A percentile compares a stretch with the other conserved stretches of the same genome.
Conservation (phyloP, 331 rosid genomes). For the Rosa hybrid region DNA sequence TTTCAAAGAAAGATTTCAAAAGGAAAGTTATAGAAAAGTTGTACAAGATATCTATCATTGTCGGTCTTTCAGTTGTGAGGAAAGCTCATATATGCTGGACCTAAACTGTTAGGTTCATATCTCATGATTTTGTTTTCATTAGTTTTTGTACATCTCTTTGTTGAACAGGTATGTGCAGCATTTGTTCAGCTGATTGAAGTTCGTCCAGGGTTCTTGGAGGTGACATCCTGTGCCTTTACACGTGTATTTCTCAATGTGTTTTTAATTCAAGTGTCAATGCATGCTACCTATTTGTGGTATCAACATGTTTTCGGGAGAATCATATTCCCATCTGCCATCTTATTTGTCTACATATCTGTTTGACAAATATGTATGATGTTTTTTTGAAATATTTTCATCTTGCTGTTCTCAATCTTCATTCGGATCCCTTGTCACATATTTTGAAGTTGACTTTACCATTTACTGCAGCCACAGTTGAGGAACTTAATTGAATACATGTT, state of each 20-base stretch:
- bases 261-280: constrained; percentile 9
- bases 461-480: constrained; percentile 82
- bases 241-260: background rate
- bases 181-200: constrained; percentile 98
- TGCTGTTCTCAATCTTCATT: constrained; percentile 14
- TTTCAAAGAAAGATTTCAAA: background rate
- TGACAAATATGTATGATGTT: background rate
- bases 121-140: constrained; percentile 13
- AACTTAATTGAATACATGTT: constrained; percentile 91
- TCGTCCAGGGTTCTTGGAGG: constrained; percentile 92
- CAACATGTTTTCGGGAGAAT: background rate
- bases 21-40: background rate
- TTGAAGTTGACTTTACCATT: constrained; percentile 37
- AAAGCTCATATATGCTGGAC: constrained; percentile 6
- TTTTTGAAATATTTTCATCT: background rate
- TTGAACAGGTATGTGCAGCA: constrained; percentile 85
- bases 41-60: background rate
- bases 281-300: constrained; percentile 5
- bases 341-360: background rate
- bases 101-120: constrained; percentile 5
- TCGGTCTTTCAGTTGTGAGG: background rate
- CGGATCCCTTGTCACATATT: constrained; percentile 15
- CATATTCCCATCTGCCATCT: background rate
- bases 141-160: constrained; percentile 4
- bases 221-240: constrained; percentile 35